phyloP scores from a whole-genome alignment of 306 rosid genomes.

The Prunus padus region DNA sequence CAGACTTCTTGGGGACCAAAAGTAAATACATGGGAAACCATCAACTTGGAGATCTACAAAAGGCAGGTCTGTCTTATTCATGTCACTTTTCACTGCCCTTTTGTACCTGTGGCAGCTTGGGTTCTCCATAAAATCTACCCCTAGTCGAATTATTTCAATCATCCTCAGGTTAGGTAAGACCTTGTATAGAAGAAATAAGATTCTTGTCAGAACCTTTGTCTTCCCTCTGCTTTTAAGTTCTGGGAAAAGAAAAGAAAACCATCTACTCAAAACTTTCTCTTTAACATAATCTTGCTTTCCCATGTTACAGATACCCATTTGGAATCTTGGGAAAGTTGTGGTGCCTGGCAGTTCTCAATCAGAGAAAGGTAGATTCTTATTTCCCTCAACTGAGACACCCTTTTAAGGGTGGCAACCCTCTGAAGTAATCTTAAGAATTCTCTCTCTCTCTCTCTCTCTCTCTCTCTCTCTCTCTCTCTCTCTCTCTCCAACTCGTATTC shows the following conservation, averaged over 20 bases:
- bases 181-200: not conserved
- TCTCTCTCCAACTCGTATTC: not conserved
- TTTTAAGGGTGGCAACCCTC: not conserved
- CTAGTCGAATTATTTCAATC: constrained; percentile 20
- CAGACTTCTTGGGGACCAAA: constrained; percentile 27
- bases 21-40: constrained; percentile 36
- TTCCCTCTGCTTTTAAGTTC: not conserved
- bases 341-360: constrained; percentile 39
- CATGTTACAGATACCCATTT: constrained; percentile 34
- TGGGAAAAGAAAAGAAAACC: constrained; percentile 2
- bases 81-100: constrained; percentile 24
- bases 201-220: constrained; percentile 10
- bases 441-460: not conserved
- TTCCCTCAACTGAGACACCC: constrained; percentile 21
- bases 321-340: constrained; percentile 39
- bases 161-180: constrained; percentile 38
- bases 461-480: not conserved
- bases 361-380: constrained; percentile 36
- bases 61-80: constrained; percentile 36
- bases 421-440: not conserved
- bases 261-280: constrained; percentile 10
- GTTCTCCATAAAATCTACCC: constrained; percentile 30
- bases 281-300: constrained; percentile 23
- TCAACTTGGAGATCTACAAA: constrained; percentile 35
- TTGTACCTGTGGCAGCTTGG: constrained; percentile 25